These are phyloP conservation scores for Hebeloma cylindrosporum DNA, from an alignment of 768 basidiomycete species.

Conservation along the genomic window DNA sequence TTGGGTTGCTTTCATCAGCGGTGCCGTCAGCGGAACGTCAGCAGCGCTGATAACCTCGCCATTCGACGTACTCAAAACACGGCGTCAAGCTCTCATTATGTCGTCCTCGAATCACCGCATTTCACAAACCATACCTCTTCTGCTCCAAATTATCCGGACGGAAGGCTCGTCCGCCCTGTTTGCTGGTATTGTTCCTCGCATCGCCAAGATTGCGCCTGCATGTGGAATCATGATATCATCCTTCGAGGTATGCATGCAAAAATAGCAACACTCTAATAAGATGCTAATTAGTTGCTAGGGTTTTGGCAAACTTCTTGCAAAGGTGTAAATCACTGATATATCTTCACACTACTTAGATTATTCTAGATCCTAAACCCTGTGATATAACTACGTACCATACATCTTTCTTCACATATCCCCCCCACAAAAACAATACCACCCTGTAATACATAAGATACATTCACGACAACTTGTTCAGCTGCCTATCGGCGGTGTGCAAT, in stretches of 20 bases:
- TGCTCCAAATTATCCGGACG: constrained; percentile 66
- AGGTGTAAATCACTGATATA: constrained; percentile 22
- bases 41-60: constrained; percentile 91
- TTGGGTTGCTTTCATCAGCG: constrained; percentile 81
- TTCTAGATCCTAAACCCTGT: constrained; percentile 23
- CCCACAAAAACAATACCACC: neutral
- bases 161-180: constrained; percentile 82
- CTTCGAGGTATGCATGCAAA: constrained; percentile 66
- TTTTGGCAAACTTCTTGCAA: constrained; percentile 53
- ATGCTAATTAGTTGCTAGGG: constrained; percentile 40
- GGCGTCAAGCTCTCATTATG: constrained; percentile 84
- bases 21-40: constrained; percentile 82
- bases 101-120: constrained; percentile 41
- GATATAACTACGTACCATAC: constrained; percentile 27
- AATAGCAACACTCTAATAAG: constrained; percentile 9
- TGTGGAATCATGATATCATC: constrained; percentile 98
- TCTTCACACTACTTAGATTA: constrained; percentile 18
- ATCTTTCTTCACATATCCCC: constrained; percentile 11
- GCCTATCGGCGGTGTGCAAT: constrained; percentile 75
- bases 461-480: constrained; percentile 76
- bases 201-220: constrained; percentile 95
- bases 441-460: constrained; percentile 6
- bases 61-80: constrained; percentile 95
- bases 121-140: constrained; percentile 60
- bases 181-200: constrained; percentile 82